Conservation (phyloP, 805 yeast genomes). For the Metschnikowia matae region DNA sequence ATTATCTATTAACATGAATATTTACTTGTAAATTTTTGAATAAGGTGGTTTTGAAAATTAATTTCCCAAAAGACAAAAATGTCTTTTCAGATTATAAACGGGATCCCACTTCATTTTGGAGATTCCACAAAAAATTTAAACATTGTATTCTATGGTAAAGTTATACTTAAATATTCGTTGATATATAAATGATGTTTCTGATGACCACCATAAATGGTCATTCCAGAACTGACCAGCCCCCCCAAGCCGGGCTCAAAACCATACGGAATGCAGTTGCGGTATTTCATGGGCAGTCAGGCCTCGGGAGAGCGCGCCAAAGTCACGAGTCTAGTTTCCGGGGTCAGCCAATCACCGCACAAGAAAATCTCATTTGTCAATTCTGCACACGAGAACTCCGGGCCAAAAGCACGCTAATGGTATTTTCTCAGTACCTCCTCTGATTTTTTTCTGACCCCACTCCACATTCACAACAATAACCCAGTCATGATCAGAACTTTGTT, state of each 20-base stretch:
- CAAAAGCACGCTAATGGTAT: conserved; percentile 2
- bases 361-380: conserved; percentile 14
- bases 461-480: neutral
- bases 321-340: conserved; percentile 14
- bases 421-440: neutral
- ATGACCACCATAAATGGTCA: too few species aligned
- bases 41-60: too few species aligned
- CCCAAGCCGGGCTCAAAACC: neutral
- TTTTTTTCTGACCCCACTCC: neutral
- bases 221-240: too few species aligned
- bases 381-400: conserved; percentile 14
- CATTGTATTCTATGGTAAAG: too few species aligned
- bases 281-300: neutral
- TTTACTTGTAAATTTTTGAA: too few species aligned
- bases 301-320: conserved; percentile 3
- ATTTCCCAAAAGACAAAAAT: too few species aligned
- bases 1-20: neutral
- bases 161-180: too few species aligned
- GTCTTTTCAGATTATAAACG: too few species aligned
- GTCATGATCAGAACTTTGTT: conserved; percentile 15
- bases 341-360: conserved; percentile 17
- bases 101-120: too few species aligned
- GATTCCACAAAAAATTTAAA: too few species aligned
- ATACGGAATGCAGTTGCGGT: neutral
- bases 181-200: too few species aligned